Evolutionary conservation across 495 filamentous ascomycete genomes (phyloP), one percentile per base, ranked within the genome.

Genomic region (Neurospora tetrasperma): DNA sequence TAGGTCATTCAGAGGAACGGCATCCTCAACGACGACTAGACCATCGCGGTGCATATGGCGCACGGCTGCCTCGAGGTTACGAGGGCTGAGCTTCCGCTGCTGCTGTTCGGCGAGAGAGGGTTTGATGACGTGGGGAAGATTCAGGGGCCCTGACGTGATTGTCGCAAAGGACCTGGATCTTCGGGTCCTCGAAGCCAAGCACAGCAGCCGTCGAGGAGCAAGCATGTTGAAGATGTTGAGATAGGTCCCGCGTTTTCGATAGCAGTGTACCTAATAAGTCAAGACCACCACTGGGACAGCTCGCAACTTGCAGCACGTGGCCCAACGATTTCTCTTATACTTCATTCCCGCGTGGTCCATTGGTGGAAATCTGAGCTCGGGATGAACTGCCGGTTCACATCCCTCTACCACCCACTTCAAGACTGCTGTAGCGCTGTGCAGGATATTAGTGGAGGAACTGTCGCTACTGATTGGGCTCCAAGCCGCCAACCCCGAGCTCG

Each of bases 11-110:
- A 83, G 81, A 12, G 82, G 78, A 31, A 88, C 77, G 1, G 84
- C 82, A 72, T 87, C 81, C 59, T 85, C 82, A 23, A 89, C 82
- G n/a, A 90, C 87, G 68, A 90, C 85, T 41, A 90, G 83, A 68
- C 87, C 89, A 77, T 90, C 87, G 12, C 79, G 71, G 72, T 87
- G 80, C 4, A 89, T 73, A 44, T 80, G 80, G 12, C 83, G 82
- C 9, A 88, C 80, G 74, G 86, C 87, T 77, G 84, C 80, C 73
- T 88, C 85, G 14, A 88, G 74, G 72, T 87, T 87, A 43, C 81
- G 75, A 3, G 80, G 71, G 4, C 68, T 71, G 11, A 85, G 78
- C 20, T 71, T 71, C 16, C 70, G 70, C 10, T 48, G 59, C 31
- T 69, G 62, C 4, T 78, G 68, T 72, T 80, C 79, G 31, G 48